Base-by-base conservation (phyloP, 2,329 filamentous ascomycete genomes). In the Emergomyces orientalis region DNA sequence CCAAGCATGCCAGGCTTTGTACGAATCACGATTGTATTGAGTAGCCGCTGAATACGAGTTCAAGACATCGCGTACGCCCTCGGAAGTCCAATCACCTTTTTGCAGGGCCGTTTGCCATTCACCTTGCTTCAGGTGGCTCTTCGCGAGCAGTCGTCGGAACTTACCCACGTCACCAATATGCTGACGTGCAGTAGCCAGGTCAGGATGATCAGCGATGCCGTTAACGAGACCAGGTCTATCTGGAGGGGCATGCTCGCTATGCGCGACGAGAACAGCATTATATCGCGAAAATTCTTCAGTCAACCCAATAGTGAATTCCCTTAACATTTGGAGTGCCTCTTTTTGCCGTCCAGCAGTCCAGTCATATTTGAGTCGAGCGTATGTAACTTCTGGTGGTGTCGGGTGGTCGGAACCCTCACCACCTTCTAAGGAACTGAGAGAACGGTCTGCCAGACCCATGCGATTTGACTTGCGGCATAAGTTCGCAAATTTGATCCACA, bases 401-500 rank as follows among this genome's bases (percentile, higher is more conserved):
- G 73, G 73, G 59, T 73, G 74, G n/a, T 76, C 75, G 52, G 74
- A 74, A 19, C 70, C 74, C 51, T 77, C 75, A 17, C 91, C 86
- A 57, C 88, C 89, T 62, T 97, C 88, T n/a, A 99, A 81, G 65
- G 91, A 90, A 73, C 94, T 92, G 61, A 99, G 80, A 13, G 92
- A 95, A 77, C 96, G 95, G 77, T 99, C 94, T 0, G 94, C 94
- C 58, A 99, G 84, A 11, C 94, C 93, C 82, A 93, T 92, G 37
- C 94, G 88, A 63, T 91, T 89, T 54, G 93, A 96, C 76, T 99
- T 99, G 70, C 95, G 89, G 76, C 95, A 99, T 6, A 99, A 85
- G 70, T 97, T 99, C 70, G 94, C 90, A 74, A 97, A 99, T 74
- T 99, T 99, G 80, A 99, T 97, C 87, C 92, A 97, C 91, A 99